Conservation (phyloP, 2,329 filamentous ascomycete species). For the Xylariaceae sp. region DNA sequence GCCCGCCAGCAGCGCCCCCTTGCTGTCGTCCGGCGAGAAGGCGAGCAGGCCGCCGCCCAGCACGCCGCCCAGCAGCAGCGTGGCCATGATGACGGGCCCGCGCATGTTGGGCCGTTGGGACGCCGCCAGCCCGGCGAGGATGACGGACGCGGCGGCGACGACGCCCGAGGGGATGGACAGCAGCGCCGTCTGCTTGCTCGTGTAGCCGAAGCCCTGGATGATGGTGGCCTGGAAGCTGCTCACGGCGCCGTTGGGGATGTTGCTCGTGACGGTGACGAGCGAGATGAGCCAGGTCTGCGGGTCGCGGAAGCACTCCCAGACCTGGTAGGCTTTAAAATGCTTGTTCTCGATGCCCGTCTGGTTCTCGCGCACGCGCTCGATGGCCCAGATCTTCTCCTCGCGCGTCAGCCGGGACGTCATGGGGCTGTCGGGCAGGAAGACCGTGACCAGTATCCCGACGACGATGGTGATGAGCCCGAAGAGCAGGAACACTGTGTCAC, state of each 20-base stretch:
- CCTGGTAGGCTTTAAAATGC: constrained; percentile 18
- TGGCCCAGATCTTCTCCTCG: constrained; percentile 18
- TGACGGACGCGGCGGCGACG: constrained; percentile 32
- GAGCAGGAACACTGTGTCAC: constrained; percentile 39
- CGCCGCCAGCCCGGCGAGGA: constrained; percentile 30
- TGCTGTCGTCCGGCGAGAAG: constrained; percentile 25
- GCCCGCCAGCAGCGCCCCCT: constrained; percentile 34
- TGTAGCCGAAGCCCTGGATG: constrained; percentile 35
- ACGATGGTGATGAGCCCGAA: constrained; percentile 29
- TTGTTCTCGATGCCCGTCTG: constrained; percentile 23
- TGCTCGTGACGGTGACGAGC: constrained; percentile 14
- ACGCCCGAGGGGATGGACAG: constrained; percentile 34
- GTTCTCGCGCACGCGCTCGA: constrained; percentile 19
- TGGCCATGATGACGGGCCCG: constrained; percentile 30
- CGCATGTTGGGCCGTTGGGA: constrained; percentile 29
- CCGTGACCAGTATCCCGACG: constrained; percentile 12
- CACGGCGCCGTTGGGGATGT: constrained; percentile 30
- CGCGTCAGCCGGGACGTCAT: constrained; percentile 17
- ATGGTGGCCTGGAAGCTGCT: constrained; percentile 35
- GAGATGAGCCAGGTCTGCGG: constrained; percentile 18
- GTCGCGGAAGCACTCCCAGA: constrained; percentile 16
- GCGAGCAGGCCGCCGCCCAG: constrained; percentile 35
- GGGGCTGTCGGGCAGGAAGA: constrained; percentile 19
- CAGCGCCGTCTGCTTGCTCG: constrained; percentile 32
- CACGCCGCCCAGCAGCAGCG: constrained; percentile 38